phyloP scores from a whole-genome alignment of 306 rosid genomes.

The Glycine tomentella region DNA sequence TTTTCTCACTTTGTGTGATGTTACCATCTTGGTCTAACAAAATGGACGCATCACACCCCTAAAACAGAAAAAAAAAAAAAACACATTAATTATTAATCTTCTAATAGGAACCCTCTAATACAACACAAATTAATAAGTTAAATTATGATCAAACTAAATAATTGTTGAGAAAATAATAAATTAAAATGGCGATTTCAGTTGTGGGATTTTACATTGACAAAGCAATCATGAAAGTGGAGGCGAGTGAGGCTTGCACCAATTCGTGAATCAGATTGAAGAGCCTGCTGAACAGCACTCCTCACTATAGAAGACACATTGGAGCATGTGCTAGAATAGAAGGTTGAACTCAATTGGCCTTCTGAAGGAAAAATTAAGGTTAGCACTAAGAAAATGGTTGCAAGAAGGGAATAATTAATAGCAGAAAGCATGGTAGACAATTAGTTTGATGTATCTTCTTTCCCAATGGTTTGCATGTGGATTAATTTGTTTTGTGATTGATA shows the following conservation, averaged over 20 bases:
- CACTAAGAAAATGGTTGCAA: slow-evolving; percentile 34
- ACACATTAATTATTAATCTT: too few species aligned
- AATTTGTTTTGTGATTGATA: slow-evolving; percentile 15
- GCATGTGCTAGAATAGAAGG: slow-evolving; percentile 69
- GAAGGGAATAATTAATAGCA: not conserved
- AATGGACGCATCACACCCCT: slow-evolving; percentile 85
- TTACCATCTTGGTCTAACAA: slow-evolving; percentile 61
- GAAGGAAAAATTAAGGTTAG: slow-evolving; percentile 37
- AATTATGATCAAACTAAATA: too few species aligned
- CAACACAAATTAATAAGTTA: not conserved
- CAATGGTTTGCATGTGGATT: not conserved
- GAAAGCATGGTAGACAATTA: slow-evolving; percentile 49
- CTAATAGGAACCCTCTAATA: too few species aligned
- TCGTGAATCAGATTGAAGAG: slow-evolving; percentile 65
- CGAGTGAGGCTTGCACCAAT: slow-evolving; percentile 71
- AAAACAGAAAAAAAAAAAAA: too few species aligned
- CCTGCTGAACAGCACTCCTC: slow-evolving; percentile 52
- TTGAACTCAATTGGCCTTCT: slow-evolving; percentile 61
- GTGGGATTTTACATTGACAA: slow-evolving; percentile 57
- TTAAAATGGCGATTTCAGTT: not conserved
- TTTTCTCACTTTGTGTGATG: slow-evolving; percentile 75
- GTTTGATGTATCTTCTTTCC: not conserved
- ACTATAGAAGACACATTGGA: slow-evolving; percentile 68
- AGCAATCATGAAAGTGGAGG: slow-evolving; percentile 78
- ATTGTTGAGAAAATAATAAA: not conserved